Percentiles rank a stretch among this genome's conserved stretches.
These are phyloP conservation scores for Croton laevigatus DNA, from an alignment of 441 rosid species.

Conservation along the genomic window DNA sequence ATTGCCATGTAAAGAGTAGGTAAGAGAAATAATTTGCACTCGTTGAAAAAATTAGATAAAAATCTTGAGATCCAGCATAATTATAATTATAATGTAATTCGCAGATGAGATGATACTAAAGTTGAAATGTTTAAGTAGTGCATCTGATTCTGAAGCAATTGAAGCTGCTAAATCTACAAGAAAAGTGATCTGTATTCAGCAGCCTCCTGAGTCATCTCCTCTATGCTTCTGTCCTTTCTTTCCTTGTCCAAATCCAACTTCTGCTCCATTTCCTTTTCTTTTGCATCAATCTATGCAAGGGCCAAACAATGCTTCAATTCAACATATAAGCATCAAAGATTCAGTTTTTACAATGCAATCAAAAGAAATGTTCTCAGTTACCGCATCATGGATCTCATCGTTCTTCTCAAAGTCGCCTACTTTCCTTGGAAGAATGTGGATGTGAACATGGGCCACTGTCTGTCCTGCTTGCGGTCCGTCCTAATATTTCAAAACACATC, in stretches of 20 bases:
- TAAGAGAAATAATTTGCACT: too few relatives aligned
- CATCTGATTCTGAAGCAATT: too few relatives aligned
- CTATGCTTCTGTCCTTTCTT: slow-evolving; percentile 63
- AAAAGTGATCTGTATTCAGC: slow-evolving; percentile 57
- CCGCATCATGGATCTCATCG: slow-evolving; percentile 84
- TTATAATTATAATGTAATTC: background rate
- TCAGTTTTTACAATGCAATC: background rate
- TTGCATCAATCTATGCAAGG: slow-evolving; percentile 53
- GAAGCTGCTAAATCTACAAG: slow-evolving; percentile 14
- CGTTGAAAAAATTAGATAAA: too few relatives aligned
- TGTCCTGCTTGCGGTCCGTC: slow-evolving; percentile 94
- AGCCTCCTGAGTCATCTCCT: slow-evolving; percentile 84
- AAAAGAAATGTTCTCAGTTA: slow-evolving; percentile 31
- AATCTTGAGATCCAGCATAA: too few relatives aligned
- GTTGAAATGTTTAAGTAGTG: too few relatives aligned
- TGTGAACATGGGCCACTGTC: slow-evolving; percentile 87
- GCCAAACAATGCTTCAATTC: background rate
- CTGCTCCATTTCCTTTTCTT: slow-evolving; percentile 68
- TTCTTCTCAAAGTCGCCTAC: slow-evolving; percentile 80
- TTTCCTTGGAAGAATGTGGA: slow-evolving; percentile 84
- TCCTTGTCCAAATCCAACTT: slow-evolving; percentile 76
- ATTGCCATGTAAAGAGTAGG: too few relatives aligned
- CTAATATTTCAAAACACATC: slow-evolving; percentile 34
- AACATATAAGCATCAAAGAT: background rate
- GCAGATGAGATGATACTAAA: too few relatives aligned